Percentiles rank a stretch among this genome's conserved stretches.
Evolutionary conservation across 306 rosid genomes (phyloP).

Genomic region (Medicago ruthenica): DNA sequence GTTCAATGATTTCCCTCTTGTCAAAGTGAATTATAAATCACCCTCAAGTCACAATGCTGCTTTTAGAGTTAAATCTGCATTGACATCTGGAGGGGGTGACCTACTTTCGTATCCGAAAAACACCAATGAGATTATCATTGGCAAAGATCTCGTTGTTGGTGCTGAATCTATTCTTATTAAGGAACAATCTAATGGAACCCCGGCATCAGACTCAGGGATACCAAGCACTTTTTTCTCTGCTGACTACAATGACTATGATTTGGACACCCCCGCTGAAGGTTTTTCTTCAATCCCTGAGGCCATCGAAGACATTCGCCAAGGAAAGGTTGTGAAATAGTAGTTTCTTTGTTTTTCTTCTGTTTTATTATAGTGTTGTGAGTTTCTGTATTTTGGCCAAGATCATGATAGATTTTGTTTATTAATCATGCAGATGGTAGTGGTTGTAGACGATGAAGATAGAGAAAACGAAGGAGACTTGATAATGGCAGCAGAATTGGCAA

Average conservation of each 20-base stretch:
- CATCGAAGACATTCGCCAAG: conserved; percentile 82
- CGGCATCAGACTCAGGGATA: conserved; percentile 41
- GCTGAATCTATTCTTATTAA: conserved; percentile 46
- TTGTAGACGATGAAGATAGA: conserved; percentile 90
- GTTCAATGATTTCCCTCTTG: conserved; percentile 50
- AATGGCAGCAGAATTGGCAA: conserved; percentile 85
- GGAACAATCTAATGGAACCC: neutral
- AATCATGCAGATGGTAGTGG: conserved; percentile 74
- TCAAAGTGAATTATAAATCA: conserved; percentile 50
- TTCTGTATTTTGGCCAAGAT: neutral
- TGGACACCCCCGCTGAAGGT: conserved; percentile 72
- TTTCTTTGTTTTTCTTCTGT: neutral
- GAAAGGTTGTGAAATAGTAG: conserved; percentile 60
- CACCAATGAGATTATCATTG: conserved; percentile 29
- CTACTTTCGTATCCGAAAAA: conserved; percentile 53
- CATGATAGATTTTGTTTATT: conserved; percentile 5
- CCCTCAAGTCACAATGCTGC: conserved; percentile 44
- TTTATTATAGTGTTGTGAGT: neutral
- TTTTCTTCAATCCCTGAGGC: conserved; percentile 86
- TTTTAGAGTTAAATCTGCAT: conserved; percentile 54
- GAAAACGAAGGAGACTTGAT: conserved; percentile 95
- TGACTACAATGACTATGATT: conserved; percentile 59
- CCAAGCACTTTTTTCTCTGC: conserved; percentile 49
- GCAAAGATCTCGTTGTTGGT: conserved; percentile 27
- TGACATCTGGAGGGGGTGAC: conserved; percentile 62